Evolutionary conservation across 257 asterid genomes (phyloP).

Genomic region (Jasminum sambac): DNA sequence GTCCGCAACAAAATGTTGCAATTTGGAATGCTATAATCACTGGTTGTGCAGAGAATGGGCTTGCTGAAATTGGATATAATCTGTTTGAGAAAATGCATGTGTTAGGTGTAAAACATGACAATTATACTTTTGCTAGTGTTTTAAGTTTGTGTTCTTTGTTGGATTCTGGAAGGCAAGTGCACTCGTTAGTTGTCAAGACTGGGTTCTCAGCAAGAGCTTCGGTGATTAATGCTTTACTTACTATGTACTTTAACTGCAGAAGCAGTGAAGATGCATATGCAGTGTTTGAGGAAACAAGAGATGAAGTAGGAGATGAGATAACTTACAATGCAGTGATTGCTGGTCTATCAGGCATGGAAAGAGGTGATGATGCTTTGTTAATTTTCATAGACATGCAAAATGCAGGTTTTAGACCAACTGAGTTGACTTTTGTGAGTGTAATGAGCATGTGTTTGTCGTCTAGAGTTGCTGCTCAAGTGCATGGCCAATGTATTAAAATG

Average conservation of each 20-base stretch:
- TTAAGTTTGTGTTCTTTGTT: slow-evolving; percentile 58
- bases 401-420: slow-evolving; percentile 57
- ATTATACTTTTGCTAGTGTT: slow-evolving; percentile 75
- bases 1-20: slow-evolving; percentile 53
- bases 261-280: slow-evolving; percentile 43
- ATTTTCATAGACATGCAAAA: slow-evolving; percentile 58
- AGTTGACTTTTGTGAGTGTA: slow-evolving; percentile 66
- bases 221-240: slow-evolving; percentile 69
- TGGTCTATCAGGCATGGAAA: slow-evolving; percentile 61
- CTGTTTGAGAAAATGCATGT: slow-evolving; percentile 57
- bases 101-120: slow-evolving; percentile 56
- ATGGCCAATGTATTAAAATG: slow-evolving; percentile 53
- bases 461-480: slow-evolving; percentile 52
- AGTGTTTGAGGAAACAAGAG: slow-evolving; percentile 56
- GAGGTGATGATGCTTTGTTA: slow-evolving; percentile 53
- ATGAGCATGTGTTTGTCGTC: slow-evolving; percentile 54
- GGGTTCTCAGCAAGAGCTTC: slow-evolving; percentile 59
- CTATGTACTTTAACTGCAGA: slow-evolving; percentile 65
- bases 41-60: slow-evolving; percentile 64
- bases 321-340: slow-evolving; percentile 66
- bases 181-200: slow-evolving; percentile 59
- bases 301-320: slow-evolving; percentile 47
- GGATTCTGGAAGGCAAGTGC: slow-evolving; percentile 68
- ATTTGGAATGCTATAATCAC: slow-evolving; percentile 90
- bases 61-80: slow-evolving; percentile 41